These are phyloP conservation scores for Aspergillus sparsus DNA, from an alignment of 495 filamentous ascomycete genomes.

Conservation along the genomic window DNA sequence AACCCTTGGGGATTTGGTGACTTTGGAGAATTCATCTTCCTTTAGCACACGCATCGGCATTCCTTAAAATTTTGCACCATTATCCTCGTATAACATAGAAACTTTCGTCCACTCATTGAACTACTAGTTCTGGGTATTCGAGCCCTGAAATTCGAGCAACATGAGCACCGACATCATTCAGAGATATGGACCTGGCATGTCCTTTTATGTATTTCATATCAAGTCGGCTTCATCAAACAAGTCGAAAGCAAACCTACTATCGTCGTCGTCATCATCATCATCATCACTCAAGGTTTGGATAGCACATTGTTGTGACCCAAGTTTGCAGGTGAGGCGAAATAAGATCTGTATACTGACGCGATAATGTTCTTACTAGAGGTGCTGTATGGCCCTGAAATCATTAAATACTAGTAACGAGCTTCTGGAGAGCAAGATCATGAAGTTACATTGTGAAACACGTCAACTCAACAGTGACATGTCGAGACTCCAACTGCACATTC, in stretches of 20 bases:
- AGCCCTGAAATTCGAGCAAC: conserved; percentile 1
- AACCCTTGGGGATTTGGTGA: neutral
- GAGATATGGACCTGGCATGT: conserved; percentile 30
- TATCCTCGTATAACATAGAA: conserved; percentile 18
- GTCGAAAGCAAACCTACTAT: neutral
- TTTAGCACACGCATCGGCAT: conserved; percentile 9
- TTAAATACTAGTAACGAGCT: conserved; percentile 31
- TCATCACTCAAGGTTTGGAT: conserved; percentile 18
- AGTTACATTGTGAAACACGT: conserved; percentile 25
- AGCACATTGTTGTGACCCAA: neutral
- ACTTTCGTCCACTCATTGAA: conserved; percentile 17
- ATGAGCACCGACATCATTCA: conserved; percentile 26
- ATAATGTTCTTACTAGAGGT: conserved; percentile 17
- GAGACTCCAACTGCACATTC: conserved; percentile 34
- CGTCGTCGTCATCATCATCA: neutral
- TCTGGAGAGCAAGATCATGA: conserved; percentile 26
- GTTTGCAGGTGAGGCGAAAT: neutral
- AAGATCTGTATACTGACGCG: neutral
- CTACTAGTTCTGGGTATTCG: conserved; percentile 3
- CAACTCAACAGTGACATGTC: conserved; percentile 33
- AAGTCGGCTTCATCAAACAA: neutral
- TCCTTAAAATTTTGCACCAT: conserved; percentile 13
- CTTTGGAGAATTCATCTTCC: neutral
- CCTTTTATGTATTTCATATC: conserved; percentile 26
- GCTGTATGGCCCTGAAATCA: conserved; percentile 21